Evolutionary conservation across 164 flowering plant genomes (phyloP), one percentile per base, ranked within the genome.

Genomic region (Tetracentron sinense): DNA sequence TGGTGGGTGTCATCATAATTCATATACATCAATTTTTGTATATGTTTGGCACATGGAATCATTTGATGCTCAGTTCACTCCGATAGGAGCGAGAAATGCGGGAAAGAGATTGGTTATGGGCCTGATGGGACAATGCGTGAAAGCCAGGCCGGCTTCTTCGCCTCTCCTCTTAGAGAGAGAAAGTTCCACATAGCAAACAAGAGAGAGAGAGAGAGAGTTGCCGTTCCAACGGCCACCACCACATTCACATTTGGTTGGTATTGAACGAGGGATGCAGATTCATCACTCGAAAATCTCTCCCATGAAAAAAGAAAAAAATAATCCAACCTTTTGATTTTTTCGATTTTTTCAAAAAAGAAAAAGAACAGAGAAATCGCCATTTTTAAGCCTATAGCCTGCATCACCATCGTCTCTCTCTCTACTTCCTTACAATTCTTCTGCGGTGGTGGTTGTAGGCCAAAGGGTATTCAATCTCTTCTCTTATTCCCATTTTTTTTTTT

Each of bases 361-460:
- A 4, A 17, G 22, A 48, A 48, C 6, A 4, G 22, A 48, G 19
- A 22, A 0, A 52, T 20, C 3, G 25, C 16, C 19, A 53, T 53
- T 53, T 26, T 53, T 53, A n/a, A 53, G 8, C 28, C 29, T 23
- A 15, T 10, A 8, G 31, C 31, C 31, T 15, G 29, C 55, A 52
- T 52, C 55, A 52, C 55, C 55, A 52, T 52, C 55, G 55, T 52
- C 55, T 26, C 55, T 25, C 11, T 21, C 26, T 27, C 26, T 27
- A 2, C 14, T 0, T 26, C n/a, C 27, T 31, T 53, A 23, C 27
- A 16, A 52, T 8, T 52, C 15, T 25, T 52, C 53, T 6, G 11
- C 31, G 56, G 19, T 27, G 56, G 31, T 53, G 56, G 12, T 53
- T 53, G 56, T 31, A 26, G 56, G 56, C 31, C 56, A 53, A 53